Percentiles rank a stretch among this genome's conserved stretches.
Evolutionary conservation across 2,329 filamentous ascomycete genomes (phyloP).

Genomic region (Apiospora hydei): DNA sequence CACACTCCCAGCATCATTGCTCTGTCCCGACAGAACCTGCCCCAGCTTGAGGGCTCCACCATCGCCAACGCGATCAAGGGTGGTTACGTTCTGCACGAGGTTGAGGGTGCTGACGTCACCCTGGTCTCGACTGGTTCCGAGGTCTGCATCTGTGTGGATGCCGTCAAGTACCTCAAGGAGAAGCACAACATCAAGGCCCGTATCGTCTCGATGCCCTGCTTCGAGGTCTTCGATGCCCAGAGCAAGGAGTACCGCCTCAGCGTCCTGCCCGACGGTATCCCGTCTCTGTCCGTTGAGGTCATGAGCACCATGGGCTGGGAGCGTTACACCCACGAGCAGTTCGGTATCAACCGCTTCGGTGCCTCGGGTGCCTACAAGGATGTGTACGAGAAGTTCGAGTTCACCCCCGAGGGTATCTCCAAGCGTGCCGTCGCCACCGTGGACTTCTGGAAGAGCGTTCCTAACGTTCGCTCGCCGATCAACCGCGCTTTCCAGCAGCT

Average conservation of each 20-base stretch:
- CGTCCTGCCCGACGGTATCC: slow-evolving; percentile 92
- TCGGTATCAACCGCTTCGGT: slow-evolving; percentile 98
- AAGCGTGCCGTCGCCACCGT: slow-evolving; percentile 93
- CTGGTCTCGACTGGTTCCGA: slow-evolving; percentile 96
- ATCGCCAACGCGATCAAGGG: slow-evolving; percentile 92
- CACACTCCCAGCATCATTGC: slow-evolving; percentile 92
- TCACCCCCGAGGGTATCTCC: slow-evolving; percentile 94
- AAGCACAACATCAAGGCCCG: slow-evolving; percentile 87
- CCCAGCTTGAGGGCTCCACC: slow-evolving; percentile 93
- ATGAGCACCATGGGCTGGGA: slow-evolving; percentile 99
- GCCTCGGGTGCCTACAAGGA: slow-evolving; percentile 97
- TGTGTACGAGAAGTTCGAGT: slow-evolving; percentile 99
- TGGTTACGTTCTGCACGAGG: slow-evolving; percentile 89
- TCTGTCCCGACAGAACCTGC: slow-evolving; percentile 96
- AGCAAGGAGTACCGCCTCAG: slow-evolving; percentile 93
- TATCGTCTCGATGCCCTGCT: slow-evolving; percentile 95
- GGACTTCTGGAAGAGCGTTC: slow-evolving; percentile 95
- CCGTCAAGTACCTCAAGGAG: slow-evolving; percentile 88
- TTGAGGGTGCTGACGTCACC: slow-evolving; percentile 83
- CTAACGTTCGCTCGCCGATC: slow-evolving; percentile 91
- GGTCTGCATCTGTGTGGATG: slow-evolving; percentile 91
- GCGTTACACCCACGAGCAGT: slow-evolving; percentile 99
- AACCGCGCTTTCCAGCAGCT: slow-evolving; percentile 98
- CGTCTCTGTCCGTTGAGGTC: slow-evolving; percentile 91
- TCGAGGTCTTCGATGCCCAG: slow-evolving; percentile 95